A percentile compares a stretch with the other conserved stretches of the same genome.
These are phyloP conservation scores for Eragrostis nindensis DNA, from an alignment of 176 grass and related monocot genomes.

Conservation along the genomic window DNA sequence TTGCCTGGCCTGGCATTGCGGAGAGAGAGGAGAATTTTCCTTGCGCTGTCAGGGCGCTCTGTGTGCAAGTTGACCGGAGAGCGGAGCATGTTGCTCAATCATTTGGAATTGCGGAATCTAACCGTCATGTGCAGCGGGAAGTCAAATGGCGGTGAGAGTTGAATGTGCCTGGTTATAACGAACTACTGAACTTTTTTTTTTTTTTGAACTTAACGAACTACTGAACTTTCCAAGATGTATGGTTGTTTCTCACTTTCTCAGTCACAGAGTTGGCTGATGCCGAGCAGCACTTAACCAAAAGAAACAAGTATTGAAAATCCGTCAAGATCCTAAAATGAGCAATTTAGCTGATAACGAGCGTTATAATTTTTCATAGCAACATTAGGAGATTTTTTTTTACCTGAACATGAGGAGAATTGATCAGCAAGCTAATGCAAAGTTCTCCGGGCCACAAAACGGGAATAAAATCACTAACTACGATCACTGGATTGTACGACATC, in stretches of 20 bases:
- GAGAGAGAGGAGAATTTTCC: neutral
- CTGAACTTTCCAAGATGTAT: neutral
- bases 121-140: neutral
- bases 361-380: neutral
- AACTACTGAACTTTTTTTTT: no score
- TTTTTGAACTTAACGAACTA: no score
- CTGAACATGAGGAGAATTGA: no score
- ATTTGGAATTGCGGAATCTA: neutral
- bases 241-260: neutral
- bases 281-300: no score
- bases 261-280: no score
- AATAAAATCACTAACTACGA: neutral
- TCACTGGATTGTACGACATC: neutral
- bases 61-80: constrained; percentile 32
- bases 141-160: neutral
- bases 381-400: no score
- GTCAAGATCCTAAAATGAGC: neutral
- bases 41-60: neutral
- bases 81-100: neutral
- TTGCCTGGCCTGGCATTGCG: no score
- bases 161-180: neutral
- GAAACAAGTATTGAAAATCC: neutral
- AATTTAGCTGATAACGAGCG: neutral
- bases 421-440: neutral
- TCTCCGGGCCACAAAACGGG: neutral